Evolutionary conservation across 2,329 filamentous ascomycete genomes (phyloP), one percentile per base, ranked within the genome.

Genomic region (Penicillium thymicola): DNA sequence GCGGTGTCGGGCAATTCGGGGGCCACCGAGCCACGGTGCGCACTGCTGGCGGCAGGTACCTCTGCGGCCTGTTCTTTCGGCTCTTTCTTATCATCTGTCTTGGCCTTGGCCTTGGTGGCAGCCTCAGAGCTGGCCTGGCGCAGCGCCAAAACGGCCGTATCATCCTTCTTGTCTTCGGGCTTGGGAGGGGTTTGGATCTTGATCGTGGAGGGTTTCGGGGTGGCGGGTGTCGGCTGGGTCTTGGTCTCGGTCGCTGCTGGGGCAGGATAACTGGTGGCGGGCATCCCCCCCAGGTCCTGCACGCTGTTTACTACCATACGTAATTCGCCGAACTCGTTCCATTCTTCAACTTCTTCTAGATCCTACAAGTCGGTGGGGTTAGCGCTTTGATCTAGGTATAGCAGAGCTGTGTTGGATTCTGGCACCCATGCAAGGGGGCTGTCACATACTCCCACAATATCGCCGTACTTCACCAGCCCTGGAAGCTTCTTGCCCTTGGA

Each of bases 291-390:
- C 28, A 74, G 59, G 52, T 74, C 72, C 67, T 68, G 58, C 45
- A 72, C 67, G 53, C 67, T 76, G 42, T 80, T 81, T 66, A 97
- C 85, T 67, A 93, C 89, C 75, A 93, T 85, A 74, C 92, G 91
- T 59, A 99, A 84, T 77, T 97, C 93, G 75, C 92, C 92, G 75
- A 95, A 97, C 74, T 99, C 94, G 79, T 99, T 99, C 94, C 93
- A 97, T 72, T 99, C 94, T 76, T 99, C 94, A 61, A 97, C 86
- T 75, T 97, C 88, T 62, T 93, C 89, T 48, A 97, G 82, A 72
- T 97, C 94, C 92, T 97, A 63, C 40, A 61, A 8, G 10, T 8
- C 27, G 14, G 9, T 27, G 9, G 45, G 25, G 28, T 57, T 60
- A 44, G 55, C 40, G 18, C 16, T 30, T n/a, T 13, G 5, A 2